Base-by-base conservation (phyloP, 2,329 filamentous ascomycete species). In the Onygenales sp. region DNA sequence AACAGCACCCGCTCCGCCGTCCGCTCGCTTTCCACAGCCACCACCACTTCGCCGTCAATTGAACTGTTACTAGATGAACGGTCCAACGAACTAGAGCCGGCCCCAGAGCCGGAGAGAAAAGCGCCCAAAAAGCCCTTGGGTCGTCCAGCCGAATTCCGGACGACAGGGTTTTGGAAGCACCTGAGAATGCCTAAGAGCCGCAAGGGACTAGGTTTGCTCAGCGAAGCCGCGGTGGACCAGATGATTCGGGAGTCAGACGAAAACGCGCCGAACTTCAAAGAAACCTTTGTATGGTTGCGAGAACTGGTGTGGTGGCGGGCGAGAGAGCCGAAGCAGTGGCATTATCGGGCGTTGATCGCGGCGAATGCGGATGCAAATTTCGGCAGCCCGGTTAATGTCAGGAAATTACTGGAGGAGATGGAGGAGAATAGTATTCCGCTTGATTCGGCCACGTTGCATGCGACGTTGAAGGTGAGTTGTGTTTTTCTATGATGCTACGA, bases 311-410 rank as follows among this genome's bases (percentile, higher is more conserved):
- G 63, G 47, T 64, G 68, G 50, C 69, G 68, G 33, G 63, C 66
- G 54, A 55, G 71, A 38, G 59, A 62, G 35, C 72, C 72, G 3
- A 61, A 65, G 27, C 61, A 63, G 32, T 64, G 65, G 5, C 72
- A 75, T 60, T 96, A 93, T 68, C 83, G 88, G 60, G 83, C 85
- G 11, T 71, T 95, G 50, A 83, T 95, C 61, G 76, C 84, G 55
- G 82, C 84, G 46, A 90, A 94, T 69, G 75, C 80, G 33, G 79
- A 84, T 63, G 74, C 78, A 0, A 62, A 71, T 35, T 65, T 78
- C 51, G 91, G 90, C 7, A 89, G 86, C 5, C 83, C 84, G 2
- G 75, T 76, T 32, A 79, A 80, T 46, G 79, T 92, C 27, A 67
- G 71, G 36, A 72, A 71, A 17, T 72, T 95, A n/a, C 70, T 95